Evolutionary conservation across 140 eudicot species (phyloP), one percentile per base, ranked within the genome.

Genomic region (Ambrosia hybrid): DNA sequence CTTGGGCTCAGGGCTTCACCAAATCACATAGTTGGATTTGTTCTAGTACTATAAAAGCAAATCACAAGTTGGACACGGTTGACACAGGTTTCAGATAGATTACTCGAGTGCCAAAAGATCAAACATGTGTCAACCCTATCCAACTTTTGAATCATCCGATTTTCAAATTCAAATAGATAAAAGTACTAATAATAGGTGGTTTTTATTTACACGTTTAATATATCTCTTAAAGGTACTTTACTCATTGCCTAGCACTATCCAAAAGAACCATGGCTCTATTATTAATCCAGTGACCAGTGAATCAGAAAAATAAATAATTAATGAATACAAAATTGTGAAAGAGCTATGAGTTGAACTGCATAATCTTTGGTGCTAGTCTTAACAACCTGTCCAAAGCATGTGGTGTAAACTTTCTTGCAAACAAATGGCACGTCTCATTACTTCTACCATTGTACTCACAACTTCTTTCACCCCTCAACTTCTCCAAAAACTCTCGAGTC

Each of bases 331-430:
- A 53, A 56, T 9, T 12, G n/a, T n/a, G 7, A 37, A 72, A 64
- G 26, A 64, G 30, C 63, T 73, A 82, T 56, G 58, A 51, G 71
- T 78, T 74, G 57, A 85, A 82, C 3, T 73, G 83, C 87, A 85
- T 76, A 34, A 85, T 52, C 83, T 73, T 79, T 43, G 85, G 83
- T 34, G 87, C 85, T 65, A 85, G 74, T 71, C 85, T 76, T 71
- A 83, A n/a, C 78, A 85, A 64, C 74, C 87, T 79, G n/a, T 82
- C 85, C 65, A 85, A 77, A 45, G 87, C 77, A 77, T 75, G 81
- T 64, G 83, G 79, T 26, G 81, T 62, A 17, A 85, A 85, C 78
- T 85, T 85, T 65, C 91, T 85, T 38, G 85, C 91, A 85, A 85
- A 85, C 76, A 85, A 74, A 72, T 63, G 83, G 46, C 91, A 85